Conservation (phyloP, 225 moss, liverwort and hornwort species). For the Asterella californica region DNA sequence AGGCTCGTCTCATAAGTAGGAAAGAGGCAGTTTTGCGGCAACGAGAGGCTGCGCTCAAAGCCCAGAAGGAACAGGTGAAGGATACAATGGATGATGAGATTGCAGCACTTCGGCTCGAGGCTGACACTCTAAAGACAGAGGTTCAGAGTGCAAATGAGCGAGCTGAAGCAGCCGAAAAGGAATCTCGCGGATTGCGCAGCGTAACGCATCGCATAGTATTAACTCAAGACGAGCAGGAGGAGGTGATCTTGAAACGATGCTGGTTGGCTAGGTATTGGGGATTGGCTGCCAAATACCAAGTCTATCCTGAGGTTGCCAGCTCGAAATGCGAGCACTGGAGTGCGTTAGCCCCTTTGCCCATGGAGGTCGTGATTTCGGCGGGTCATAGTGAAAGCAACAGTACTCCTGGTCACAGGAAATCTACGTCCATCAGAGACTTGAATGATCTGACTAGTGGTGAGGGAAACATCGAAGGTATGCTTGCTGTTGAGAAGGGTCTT, state of each 20-base stretch:
- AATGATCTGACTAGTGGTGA: constrained; percentile 45
- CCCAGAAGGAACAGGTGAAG: constrained; percentile 72
- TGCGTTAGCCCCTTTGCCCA: constrained; percentile 77
- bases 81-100: constrained; percentile 94
- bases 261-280: constrained; percentile 97
- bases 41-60: constrained; percentile 78
- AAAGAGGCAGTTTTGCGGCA: constrained; percentile 56
- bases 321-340: constrained; percentile 87
- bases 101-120: constrained; percentile 78
- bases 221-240: constrained; percentile 93
- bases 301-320: constrained; percentile 76
- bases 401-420: constrained; percentile 26
- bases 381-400: constrained; percentile 65
- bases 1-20: constrained; percentile 70
- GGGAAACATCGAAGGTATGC: constrained; percentile 50
- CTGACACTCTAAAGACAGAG: constrained; percentile 67
- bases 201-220: constrained; percentile 94
- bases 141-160: constrained; percentile 60
- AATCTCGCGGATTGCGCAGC: constrained; percentile 81
- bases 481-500: constrained; percentile 50
- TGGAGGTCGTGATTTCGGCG: constrained; percentile 85
- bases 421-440: constrained; percentile 39
- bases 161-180: constrained; percentile 64
- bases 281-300: constrained; percentile 61
- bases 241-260: constrained; percentile 92